Conservation (phyloP, 1,139 yeast species). For the Saccharomyces hybrid region DNA sequence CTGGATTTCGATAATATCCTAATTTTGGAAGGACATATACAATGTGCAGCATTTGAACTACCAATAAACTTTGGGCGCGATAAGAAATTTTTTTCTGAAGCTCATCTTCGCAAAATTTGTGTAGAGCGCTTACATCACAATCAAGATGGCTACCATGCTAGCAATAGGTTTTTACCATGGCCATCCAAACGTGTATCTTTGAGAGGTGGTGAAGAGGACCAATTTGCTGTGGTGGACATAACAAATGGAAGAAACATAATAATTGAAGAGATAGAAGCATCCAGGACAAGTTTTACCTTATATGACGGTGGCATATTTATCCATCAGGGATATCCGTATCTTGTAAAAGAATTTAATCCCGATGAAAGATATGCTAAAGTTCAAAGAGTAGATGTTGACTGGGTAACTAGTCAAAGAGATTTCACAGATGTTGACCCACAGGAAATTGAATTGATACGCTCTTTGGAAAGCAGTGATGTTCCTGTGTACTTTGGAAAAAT, state of each 20-base stretch:
- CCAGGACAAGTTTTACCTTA: conserved; percentile 79
- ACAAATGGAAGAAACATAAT: conserved; percentile 67
- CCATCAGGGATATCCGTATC: conserved; percentile 86
- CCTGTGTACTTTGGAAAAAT: conserved; percentile 74
- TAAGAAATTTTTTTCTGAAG: conserved; percentile 45
- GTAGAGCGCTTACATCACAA: conserved; percentile 41
- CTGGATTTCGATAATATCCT: conserved; percentile 47
- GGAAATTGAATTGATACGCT: conserved; percentile 58
- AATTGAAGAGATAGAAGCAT: conserved; percentile 85
- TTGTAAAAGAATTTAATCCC: conserved; percentile 75
- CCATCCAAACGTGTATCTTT: conserved; percentile 68
- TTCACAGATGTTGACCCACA: conserved; percentile 86
- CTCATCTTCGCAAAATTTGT: conserved; percentile 36
- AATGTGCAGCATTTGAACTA: conserved; percentile 86
- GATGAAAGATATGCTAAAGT: conserved; percentile 75
- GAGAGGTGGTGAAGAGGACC: conserved; percentile 75
- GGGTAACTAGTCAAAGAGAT: conserved; percentile 88
- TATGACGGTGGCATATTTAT: conserved; percentile 94
- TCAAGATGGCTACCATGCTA: conserved; percentile 50
- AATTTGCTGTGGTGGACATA: conserved; percentile 79
- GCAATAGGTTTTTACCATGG: conserved; percentile 65
- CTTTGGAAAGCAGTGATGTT: conserved; percentile 45
- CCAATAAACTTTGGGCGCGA: conserved; percentile 55
- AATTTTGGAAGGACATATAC: conserved; percentile 73
- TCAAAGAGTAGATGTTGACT: conserved; percentile 80